Evolutionary conservation across 2,329 filamentous ascomycete genomes (phyloP).

Genomic region (Penicillium frequentans): DNA sequence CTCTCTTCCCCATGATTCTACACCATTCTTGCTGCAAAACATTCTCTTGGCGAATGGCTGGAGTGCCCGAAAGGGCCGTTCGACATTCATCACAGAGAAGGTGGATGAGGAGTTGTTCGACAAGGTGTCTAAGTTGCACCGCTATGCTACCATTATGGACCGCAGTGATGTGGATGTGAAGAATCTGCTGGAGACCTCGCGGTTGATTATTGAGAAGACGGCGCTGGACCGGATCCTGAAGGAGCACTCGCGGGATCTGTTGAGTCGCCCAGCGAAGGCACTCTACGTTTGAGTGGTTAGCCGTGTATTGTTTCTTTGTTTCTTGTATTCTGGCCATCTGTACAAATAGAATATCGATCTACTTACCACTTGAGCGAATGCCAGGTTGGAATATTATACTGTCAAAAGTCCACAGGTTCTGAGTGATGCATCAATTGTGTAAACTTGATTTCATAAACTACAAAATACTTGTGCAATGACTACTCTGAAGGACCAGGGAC

Average conservation of each 20-base stretch:
- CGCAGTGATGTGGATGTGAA: constrained; percentile 90
- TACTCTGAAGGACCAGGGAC: no score
- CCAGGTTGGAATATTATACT: not conserved
- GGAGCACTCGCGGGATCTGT: constrained; percentile 56
- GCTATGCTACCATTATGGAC: constrained; percentile 68
- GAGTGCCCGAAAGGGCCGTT: constrained; percentile 66
- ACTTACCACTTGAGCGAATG: not conserved
- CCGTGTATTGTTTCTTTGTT: constrained; percentile 1
- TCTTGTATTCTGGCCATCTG: constrained; percentile 23
- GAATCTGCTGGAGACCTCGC: constrained; percentile 80
- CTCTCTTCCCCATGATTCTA: constrained; percentile 54
- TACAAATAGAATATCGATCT: constrained; percentile 33
- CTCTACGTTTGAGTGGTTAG: constrained; percentile 24
- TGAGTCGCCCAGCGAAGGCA: constrained; percentile 34
- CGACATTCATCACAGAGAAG: constrained; percentile 70
- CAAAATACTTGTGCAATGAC: no score
- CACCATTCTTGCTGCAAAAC: constrained; percentile 62
- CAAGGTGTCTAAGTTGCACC: constrained; percentile 63
- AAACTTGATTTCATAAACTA: no score
- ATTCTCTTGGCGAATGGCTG: constrained; percentile 71
- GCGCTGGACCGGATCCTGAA: constrained; percentile 75
- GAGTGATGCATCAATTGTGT: not conserved
- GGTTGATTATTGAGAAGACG: constrained; percentile 80
- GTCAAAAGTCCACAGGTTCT: not conserved
- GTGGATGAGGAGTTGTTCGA: constrained; percentile 63